Evolutionary conservation across 169 alveolate genomes (phyloP).

Genomic region (Eimeria falciformis): DNA sequence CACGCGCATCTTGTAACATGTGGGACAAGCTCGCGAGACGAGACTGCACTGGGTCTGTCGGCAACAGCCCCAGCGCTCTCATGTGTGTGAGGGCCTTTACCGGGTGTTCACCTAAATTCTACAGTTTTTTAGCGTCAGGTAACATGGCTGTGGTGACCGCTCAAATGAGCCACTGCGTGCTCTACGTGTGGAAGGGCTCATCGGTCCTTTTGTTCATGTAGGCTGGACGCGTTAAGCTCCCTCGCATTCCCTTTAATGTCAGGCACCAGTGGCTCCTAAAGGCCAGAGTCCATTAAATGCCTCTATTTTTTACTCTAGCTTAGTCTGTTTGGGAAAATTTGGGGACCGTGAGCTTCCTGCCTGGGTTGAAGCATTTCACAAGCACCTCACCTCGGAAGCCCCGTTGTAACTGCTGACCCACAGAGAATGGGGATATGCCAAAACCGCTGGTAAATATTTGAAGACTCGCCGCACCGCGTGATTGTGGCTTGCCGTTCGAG

Average conservation of each 20-base stretch:
- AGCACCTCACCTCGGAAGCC: slow-evolving; percentile 10
- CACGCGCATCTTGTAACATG: too few relatives aligned
- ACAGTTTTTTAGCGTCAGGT: background rate
- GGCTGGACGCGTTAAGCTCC: too few relatives aligned
- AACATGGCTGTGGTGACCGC: background rate
- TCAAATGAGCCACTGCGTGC: background rate
- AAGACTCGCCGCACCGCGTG: background rate
- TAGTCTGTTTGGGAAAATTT: background rate
- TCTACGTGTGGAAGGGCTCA: background rate
- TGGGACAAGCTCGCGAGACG: slow-evolving; percentile 40
- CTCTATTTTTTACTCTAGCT: background rate
- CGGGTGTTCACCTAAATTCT: too few relatives aligned
- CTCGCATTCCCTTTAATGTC: slow-evolving; percentile 1
- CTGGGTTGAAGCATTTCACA: background rate
- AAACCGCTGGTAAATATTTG: background rate
- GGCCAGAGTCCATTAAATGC: too few relatives aligned
- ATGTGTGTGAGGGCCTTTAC: too few relatives aligned
- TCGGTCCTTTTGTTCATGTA: too few relatives aligned
- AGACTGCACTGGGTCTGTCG: slow-evolving; percentile 19
- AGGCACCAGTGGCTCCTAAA: too few relatives aligned
- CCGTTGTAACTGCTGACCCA: background rate
- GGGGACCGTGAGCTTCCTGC: background rate
- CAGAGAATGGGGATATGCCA: slow-evolving; percentile 28
- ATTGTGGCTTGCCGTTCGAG: background rate
- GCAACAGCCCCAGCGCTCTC: slow-evolving; percentile 21